Evolutionary conservation across 2,329 filamentous ascomycete genomes (phyloP).

Genomic region (Hymenoscyphus fructigenus): DNA sequence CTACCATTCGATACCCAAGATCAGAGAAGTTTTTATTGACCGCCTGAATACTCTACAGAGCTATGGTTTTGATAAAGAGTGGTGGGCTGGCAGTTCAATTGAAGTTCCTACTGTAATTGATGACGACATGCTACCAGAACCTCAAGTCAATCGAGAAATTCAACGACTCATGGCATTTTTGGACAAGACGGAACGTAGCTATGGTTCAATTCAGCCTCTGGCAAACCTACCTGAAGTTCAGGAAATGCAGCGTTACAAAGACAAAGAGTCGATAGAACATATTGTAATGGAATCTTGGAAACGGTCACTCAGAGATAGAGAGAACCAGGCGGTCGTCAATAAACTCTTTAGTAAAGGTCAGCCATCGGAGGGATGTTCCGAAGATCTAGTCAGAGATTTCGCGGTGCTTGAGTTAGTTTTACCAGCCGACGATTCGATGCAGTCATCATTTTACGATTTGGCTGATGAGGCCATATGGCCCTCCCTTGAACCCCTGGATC

Average conservation of each 20-base stretch:
- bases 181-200: constrained; percentile 58
- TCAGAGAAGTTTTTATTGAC: constrained; percentile 54
- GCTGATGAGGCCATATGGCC: constrained; percentile 36
- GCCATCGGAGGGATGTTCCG: constrained; percentile 17
- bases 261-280: constrained; percentile 25
- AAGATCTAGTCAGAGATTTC: constrained; percentile 27
- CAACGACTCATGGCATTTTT: constrained; percentile 64
- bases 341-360: constrained; percentile 34
- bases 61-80: constrained; percentile 57
- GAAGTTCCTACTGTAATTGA: constrained; percentile 17
- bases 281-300: constrained; percentile 32
- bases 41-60: constrained; percentile 42
- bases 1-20: constrained; percentile 58
- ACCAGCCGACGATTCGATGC: constrained; percentile 27
- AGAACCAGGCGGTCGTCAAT: constrained; percentile 18
- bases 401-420: constrained; percentile 34
- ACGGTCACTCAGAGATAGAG: constrained; percentile 15
- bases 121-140: constrained; percentile 19
- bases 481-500: constrained; percentile 18
- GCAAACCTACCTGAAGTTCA: constrained; percentile 33
- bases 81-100: constrained; percentile 61
- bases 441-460: constrained; percentile 37
- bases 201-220: constrained; percentile 54
- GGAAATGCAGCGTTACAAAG: constrained; percentile 38
- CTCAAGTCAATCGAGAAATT: constrained; percentile 47